A percentile compares a stretch with the other conserved stretches of the same genome.
Conservation (phyloP, 345 rosid genomes). For the Anastatica hierochuntica region DNA sequence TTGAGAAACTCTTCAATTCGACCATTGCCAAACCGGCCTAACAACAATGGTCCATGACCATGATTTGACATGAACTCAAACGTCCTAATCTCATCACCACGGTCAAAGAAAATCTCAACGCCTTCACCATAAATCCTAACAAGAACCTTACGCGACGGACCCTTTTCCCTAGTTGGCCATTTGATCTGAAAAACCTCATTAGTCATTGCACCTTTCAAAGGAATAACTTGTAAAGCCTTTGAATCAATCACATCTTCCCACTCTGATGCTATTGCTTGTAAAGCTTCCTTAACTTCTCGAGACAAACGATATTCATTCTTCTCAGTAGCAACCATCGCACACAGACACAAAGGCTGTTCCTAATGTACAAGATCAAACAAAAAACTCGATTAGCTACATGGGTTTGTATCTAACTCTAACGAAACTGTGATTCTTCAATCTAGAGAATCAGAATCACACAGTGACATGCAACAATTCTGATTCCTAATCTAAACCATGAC, state of each 20-base stretch:
- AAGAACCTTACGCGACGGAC: constrained; percentile 41
- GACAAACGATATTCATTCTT: constrained; percentile 19
- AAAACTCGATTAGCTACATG: not conserved
- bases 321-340: constrained; percentile 21
- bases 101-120: constrained; percentile 69
- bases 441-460: not conserved
- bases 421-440: not conserved
- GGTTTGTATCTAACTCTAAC: not conserved
- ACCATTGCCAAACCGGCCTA: constrained; percentile 68
- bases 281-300: constrained; percentile 38
- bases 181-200: constrained; percentile 79
- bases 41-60: constrained; percentile 87
- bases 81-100: constrained; percentile 69
- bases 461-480: constrained; percentile 4
- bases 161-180: constrained; percentile 50
- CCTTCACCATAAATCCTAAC: constrained; percentile 92
- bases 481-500: not conserved
- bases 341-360: too few relatives aligned
- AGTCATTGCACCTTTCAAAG: constrained; percentile 83
- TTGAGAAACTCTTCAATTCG: constrained; percentile 81
- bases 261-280: constrained; percentile 47
- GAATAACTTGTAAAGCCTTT: constrained; percentile 46
- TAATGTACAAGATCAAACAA: not conserved
- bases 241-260: constrained; percentile 69
- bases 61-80: constrained; percentile 80